Base-by-base conservation (phyloP, 129 eudicot genomes). In the Solidago caesia region DNA sequence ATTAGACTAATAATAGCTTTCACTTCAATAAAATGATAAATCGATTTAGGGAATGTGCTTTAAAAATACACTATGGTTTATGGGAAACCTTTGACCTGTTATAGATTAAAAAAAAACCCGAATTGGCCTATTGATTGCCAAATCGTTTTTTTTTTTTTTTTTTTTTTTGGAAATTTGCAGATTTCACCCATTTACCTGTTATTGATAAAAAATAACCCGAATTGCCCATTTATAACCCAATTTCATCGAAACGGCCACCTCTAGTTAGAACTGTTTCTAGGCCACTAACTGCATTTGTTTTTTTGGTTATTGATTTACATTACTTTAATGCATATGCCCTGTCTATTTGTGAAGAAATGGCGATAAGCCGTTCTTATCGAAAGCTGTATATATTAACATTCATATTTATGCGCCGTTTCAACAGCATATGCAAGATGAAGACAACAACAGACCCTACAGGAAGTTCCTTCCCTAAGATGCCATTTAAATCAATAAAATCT, bases 351-450 rank as follows among this genome's bases (percentile, higher is more conserved):
- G 10, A 56, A 15, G 61, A 56, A 25, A 56, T 15, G 61, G 29
- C 53, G 16, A 43, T 42, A n/a, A 66, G 71, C 71, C 15, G 39
- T 52, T 6, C 16, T 25, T 11, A 49, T 29, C 11, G 27, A 29
- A 70, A 5, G 33, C 15, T 13, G 41, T 58, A 26, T 75, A 64
- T 46, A 60, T 16, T 72, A 79, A 79, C 78, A 56, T 72, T 16
- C 7, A 33, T 79, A 55, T 74, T 65, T 72, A 13, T 68, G 44
- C 7, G 56, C 77, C 69, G 52, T 74, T 70, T 79, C 83, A 75
- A 68, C 96, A 92, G 98, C 98, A 92, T 81, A 92, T 92, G 98
- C 98, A 92, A 80, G 98, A 92, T 80, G 98, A 92, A 87, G 98
- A 92, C 85, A 91, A 91, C 43, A 96, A 92, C 78, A 85, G 92